Evolutionary conservation across 164 flowering plant genomes (phyloP).

Genomic region (Dillenia turbinata): DNA sequence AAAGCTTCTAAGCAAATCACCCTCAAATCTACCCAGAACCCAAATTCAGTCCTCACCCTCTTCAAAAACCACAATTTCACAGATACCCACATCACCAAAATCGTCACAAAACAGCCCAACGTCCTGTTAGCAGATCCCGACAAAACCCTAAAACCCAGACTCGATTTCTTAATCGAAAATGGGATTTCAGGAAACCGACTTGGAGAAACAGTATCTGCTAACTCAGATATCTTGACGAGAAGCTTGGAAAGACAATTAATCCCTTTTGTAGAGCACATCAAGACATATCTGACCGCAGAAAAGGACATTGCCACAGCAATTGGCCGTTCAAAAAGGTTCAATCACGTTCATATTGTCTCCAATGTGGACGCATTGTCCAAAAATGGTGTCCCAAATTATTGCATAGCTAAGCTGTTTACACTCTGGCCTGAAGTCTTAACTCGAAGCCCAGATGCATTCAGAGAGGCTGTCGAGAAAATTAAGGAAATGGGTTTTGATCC

Average conservation of each 20-base stretch:
- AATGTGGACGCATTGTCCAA: no score
- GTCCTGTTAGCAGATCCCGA: neutral
- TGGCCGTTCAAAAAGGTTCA: no score
- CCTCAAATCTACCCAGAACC: neutral
- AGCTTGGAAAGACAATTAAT: neutral
- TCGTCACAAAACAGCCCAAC: neutral
- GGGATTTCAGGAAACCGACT: neutral
- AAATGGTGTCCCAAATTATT: no score
- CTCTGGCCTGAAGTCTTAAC: neutral
- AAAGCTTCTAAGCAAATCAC: neutral
- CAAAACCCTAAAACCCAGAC: neutral
- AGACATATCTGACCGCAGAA: no score
- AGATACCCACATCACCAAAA: neutral
- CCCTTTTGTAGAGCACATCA: neutral
- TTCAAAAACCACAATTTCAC: neutral
- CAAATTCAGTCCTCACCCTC: neutral
- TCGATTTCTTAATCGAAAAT: neutral
- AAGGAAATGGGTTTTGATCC: conserved; percentile 9
- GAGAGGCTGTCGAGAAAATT: conserved; percentile 4
- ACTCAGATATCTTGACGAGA: neutral
- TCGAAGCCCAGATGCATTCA: neutral
- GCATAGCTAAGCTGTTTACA: no score
- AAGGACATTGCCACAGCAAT: no score
- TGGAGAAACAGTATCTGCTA: neutral
- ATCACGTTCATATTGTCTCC: no score